Base-by-base conservation (phyloP, 345 rosid species). In the Pistacia atlantica region DNA sequence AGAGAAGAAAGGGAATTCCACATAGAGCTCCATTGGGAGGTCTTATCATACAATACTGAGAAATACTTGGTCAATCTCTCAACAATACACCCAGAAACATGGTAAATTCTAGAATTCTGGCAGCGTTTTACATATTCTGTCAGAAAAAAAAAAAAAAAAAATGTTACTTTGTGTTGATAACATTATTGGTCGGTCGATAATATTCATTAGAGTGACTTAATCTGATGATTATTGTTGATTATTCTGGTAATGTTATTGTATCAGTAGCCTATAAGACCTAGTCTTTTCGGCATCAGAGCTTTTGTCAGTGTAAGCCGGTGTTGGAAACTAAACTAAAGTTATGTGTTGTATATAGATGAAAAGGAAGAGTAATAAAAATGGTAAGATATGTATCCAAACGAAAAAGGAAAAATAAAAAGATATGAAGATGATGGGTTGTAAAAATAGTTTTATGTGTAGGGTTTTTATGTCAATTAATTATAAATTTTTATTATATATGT, bases 1-100 rank as follows among this genome's bases (percentile, higher is more conserved):
- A 86, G 84, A 79, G 91, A 65, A 84, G 93, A 69, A 89, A 89
- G 91, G 91, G 93, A 17, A 81, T 86, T 59, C 93, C 93, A 1
- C 91, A 87, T 57, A 82, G 93, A 37, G 80, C 93, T 51, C 93
- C 93, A 2, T 83, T 88, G 91, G 93, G 91, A 75, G 88, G 90
- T 35, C 81, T 87, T 52, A 80, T 87, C 59, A 74, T 86, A 79
- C 84, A 89, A 69, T 89, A 84, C 69, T 87, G 75, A 72, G 10
- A 59, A 20, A 6, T 11, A 11, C 9, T 18, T 20, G 20, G 3
- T 58, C 25, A 42, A 42, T 42, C 61, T 58, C 31, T 18, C 9
- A 8, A 58, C n/a, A 58, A 13, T 54, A 54, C 4, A 54, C n/a
- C 17, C 57, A 54, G 6, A 54, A 54, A 42, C 1, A 31, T 1